Evolutionary conservation across 164 flowering plant species (phyloP).

Genomic region (Sedum album): DNA sequence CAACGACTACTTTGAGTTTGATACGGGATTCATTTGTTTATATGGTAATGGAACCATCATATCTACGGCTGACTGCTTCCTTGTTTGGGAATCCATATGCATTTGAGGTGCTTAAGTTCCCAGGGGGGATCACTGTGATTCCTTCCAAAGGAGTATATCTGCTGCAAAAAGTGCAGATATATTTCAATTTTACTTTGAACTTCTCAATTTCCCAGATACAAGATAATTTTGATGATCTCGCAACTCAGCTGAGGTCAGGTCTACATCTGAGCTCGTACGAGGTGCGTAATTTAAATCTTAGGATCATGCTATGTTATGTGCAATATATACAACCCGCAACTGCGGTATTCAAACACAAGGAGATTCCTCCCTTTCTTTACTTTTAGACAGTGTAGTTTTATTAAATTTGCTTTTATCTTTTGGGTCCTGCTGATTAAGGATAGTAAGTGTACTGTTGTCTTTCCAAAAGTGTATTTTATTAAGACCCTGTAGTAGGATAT

Average conservation of each 20-base stretch:
- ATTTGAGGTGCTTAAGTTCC: constrained; percentile 78
- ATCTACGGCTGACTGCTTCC: constrained; percentile 40
- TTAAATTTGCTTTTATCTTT: neutral
- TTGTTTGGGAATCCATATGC: constrained; percentile 63
- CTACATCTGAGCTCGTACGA: constrained; percentile 53
- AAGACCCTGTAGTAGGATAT: neutral
- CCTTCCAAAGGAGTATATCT: constrained; percentile 66
- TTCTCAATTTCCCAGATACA: constrained; percentile 64
- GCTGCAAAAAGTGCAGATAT: constrained; percentile 62
- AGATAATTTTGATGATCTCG: constrained; percentile 44
- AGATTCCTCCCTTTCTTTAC: neutral
- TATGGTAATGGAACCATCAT: constrained; percentile 35
- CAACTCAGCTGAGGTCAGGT: constrained; percentile 51
- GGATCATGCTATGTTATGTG: neutral
- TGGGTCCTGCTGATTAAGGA: neutral
- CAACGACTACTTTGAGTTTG: constrained; percentile 44
- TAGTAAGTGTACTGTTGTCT: neutral
- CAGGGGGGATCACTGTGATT: constrained; percentile 66
- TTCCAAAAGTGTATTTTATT: neutral
- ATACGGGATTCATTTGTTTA: constrained; percentile 38
- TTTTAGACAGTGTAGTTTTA: neutral
- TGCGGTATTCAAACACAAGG: neutral
- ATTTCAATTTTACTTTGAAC: constrained; percentile 68
- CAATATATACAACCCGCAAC: neutral
- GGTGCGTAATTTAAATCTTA: constrained; percentile 28